Conservation (phyloP, 2,329 filamentous ascomycete species). For the Ciborinia camelliae region DNA sequence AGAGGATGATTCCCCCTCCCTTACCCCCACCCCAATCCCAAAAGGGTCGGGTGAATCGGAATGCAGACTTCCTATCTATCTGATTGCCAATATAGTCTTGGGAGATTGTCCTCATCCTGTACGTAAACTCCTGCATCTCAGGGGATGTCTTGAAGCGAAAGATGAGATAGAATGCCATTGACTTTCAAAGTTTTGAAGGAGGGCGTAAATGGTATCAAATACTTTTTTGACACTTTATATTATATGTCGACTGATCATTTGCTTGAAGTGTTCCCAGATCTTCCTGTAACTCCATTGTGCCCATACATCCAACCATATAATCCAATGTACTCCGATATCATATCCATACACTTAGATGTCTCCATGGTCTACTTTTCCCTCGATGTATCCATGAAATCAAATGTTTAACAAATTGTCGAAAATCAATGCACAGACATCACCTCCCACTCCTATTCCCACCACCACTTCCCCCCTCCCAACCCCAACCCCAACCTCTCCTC, state of each 20-base stretch:
- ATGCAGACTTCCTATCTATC: too few relatives aligned
- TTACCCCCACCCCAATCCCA: too few relatives aligned
- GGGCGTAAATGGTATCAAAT: too few relatives aligned
- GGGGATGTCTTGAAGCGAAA: too few relatives aligned
- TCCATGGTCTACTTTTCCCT: neutral
- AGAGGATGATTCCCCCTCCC: too few relatives aligned
- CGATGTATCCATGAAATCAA: neutral
- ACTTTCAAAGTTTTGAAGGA: too few relatives aligned
- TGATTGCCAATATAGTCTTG: too few relatives aligned
- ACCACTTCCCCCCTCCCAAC: constrained; percentile 28
- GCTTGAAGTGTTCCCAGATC: neutral
- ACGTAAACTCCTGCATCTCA: too few relatives aligned
- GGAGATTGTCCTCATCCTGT: too few relatives aligned
- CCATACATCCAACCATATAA: neutral
- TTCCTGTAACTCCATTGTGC: constrained; percentile 1
- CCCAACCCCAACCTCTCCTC: constrained; percentile 40
- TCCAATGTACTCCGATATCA: neutral
- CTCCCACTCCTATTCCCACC: constrained; percentile 18
- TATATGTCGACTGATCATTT: neutral
- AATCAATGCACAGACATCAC: neutral
- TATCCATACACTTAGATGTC: neutral
- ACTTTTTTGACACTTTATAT: neutral
- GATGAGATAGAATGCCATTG: too few relatives aligned
- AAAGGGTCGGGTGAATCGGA: too few relatives aligned
- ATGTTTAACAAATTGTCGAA: neutral